Evolutionary conservation across 192 early-diverging fungal genomes (phyloP), one percentile per base, ranked within the genome.

Genomic region (Nowakowskiella sp.): DNA sequence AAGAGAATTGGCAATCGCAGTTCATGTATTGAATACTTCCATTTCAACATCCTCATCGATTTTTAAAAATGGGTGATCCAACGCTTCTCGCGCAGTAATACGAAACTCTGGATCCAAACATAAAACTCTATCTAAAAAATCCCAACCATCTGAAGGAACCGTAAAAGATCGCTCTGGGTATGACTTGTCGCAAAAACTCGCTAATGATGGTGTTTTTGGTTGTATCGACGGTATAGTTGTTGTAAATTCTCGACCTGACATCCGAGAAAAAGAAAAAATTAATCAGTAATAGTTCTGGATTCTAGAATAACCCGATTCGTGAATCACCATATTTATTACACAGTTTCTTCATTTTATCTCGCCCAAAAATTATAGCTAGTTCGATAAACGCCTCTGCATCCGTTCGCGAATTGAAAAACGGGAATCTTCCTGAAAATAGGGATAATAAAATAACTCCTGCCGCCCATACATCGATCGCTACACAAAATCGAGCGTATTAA

Each of bases 401-500:
- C 60, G 91, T 88, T 33, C 73, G 76, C 0, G 89, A 88, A 49
- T 88, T 65, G 61, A 97, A 97, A 51, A 97, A 94, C 1, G 94
- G 92, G 55, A 88, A 97, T 24, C 81, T 65, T 4, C 82, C 82
- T 7, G 88, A 77, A 47, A 97, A 60, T 42, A 94, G 74, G 25
- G 76, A 87, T 3, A 91, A 58, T 8, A 97, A 51, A 28, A 85
- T 94, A 0, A 92, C 90, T 31, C 94, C 94, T 1, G 78, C 90
- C 1, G 91, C 78, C 94, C 94, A 97, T 2, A 97, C 75, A 58
- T 97, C 94, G 28, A 97, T 79, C 0, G 89, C 84, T 74, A 64
- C 49, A 36, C 27, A 55, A 21, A n/a, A 27, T 33, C 54, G 25
- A 29, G 27, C 1, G 52, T 23, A n/a, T n/a, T n/a, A n/a, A 2